Evolutionary conservation across 2,329 filamentous ascomycete species (phyloP).

Genomic region (Phialemonium atrogriseum): DNA sequence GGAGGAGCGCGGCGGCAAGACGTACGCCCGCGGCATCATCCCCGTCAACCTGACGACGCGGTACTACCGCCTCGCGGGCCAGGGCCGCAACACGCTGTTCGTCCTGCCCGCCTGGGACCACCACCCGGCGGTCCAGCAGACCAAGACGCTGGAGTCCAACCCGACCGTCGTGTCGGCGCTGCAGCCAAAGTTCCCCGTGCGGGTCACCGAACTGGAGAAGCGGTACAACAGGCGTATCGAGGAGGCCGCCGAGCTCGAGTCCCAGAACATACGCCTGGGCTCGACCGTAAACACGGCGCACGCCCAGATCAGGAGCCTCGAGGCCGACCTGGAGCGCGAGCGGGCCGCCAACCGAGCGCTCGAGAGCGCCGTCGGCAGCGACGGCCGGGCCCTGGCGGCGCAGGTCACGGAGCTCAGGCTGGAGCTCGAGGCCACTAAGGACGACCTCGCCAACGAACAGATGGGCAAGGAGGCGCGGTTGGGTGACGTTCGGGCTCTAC

Average conservation of each 20-base stretch:
- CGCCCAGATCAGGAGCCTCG: not conserved
- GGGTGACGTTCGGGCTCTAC: conserved; percentile 4
- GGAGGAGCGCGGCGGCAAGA: conserved; percentile 17
- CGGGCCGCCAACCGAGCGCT: conserved; percentile 1
- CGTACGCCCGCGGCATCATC: conserved; percentile 35
- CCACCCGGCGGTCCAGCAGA: conserved; percentile 35
- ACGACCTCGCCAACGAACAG: too few relatives aligned
- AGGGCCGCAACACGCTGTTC: conserved; percentile 39
- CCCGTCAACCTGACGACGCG: conserved; percentile 40
- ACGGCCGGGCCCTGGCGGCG: too few relatives aligned
- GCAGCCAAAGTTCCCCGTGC: conserved; percentile 17
- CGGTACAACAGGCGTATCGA: conserved; percentile 10
- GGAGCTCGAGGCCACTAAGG: too few relatives aligned
- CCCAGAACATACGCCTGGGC: conserved; percentile 4
- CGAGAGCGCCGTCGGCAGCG: too few relatives aligned
- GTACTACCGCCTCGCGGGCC: conserved; percentile 41
- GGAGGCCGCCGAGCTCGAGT: conserved; percentile 4
- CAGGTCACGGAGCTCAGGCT: too few relatives aligned
- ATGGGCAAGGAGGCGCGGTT: conserved; percentile 5
- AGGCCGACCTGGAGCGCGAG: conserved; percentile 3
- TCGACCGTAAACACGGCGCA: not conserved
- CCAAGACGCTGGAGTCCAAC: conserved; percentile 33
- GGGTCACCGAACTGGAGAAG: conserved; percentile 25
- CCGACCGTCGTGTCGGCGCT: conserved; percentile 28
- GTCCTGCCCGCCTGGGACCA: conserved; percentile 40